Base-by-base conservation (phyloP, 2,329 filamentous ascomycete species). In the Fusarium continuum region DNA sequence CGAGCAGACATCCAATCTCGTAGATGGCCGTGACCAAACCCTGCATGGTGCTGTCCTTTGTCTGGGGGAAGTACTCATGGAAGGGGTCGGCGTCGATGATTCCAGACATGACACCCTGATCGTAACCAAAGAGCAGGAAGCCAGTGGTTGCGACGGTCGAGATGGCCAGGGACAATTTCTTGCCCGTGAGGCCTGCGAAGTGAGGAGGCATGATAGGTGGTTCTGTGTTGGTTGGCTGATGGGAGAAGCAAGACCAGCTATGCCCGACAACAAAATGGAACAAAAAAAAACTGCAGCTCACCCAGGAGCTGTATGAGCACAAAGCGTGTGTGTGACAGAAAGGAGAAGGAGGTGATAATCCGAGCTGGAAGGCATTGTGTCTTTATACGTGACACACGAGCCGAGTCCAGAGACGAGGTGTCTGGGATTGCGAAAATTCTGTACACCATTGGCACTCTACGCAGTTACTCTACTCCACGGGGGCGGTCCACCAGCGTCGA, bases 71-170 rank as follows among this genome's bases (percentile, higher is more conserved):
- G 36, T 80, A 77, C 39, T 79, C 60, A 56, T 81, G 80, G 72
- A 85, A 86, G 7, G 78, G 77, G 1, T 76, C 72, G 4, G 82
- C 79, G 17, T 80, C 80, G 58, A 85, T 84, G 61, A 85, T 82
- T 6, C 83, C 82, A 50, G 76, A 78, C 83, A 85, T 85, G 32
- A 82, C 79, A 64, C 80, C 79, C 72, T 81, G 84, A 56, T 86
- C 83, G 69, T 85, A 86, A 52, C 83, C 83, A 58, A 85, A 86
- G n/a, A 85, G 79, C 23, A 87, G 72, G 76, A 88, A 88, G 19
- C 85, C 86, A 44, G 85, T 87, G 1, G 87, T 89, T 5, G 87
- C 85, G 22, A 89, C 81, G n/a, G 82, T 80, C 2, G 87, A 87
- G 40, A 90, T 81, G 32, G 82, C 77, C 59, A 87, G 67, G 16